These are phyloP conservation scores for Cystobasidium ongulense DNA, from an alignment of 768 basidiomycete genomes.

Conservation along the genomic window DNA sequence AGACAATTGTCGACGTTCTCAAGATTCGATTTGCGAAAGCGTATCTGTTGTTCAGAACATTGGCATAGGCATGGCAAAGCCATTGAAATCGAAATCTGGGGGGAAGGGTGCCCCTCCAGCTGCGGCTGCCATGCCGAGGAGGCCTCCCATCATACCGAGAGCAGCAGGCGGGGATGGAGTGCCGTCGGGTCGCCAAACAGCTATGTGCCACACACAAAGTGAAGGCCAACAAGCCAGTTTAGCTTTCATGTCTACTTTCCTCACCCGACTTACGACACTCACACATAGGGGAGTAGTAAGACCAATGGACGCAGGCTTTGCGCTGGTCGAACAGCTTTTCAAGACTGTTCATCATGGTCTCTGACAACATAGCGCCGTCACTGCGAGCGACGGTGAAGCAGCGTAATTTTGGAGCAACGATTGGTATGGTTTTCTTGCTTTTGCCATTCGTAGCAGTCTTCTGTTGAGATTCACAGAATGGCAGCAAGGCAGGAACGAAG, in stretches of 20 bases:
- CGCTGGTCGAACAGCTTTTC: background rate
- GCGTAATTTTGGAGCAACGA: background rate
- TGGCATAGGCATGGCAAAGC: background rate
- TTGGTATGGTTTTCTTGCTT: background rate
- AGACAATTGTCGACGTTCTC: too few species aligned
- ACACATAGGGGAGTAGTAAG: background rate
- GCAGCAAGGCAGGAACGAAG: too few species aligned
- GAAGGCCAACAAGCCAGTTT: too few species aligned
- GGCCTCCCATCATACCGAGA: background rate
- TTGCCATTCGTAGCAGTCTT: background rate
- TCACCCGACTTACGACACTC: background rate
- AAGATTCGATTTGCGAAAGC: too few species aligned
- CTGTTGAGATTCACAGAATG: background rate
- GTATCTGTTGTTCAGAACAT: too few species aligned
- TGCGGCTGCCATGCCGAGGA: background rate
- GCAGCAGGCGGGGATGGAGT: background rate
- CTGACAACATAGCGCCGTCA: background rate
- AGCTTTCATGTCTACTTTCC: too few species aligned
- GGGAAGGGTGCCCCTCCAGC: background rate
- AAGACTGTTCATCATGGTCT: background rate
- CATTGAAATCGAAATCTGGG: background rate
- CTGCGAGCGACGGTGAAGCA: conserved; percentile 9
- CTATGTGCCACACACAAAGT: too few species aligned
- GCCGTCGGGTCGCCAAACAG: background rate
- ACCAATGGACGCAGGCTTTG: conserved; percentile 26